These are phyloP conservation scores for Penicillium sumatraense DNA, from an alignment of 2,329 filamentous ascomycete species.

Conservation along the genomic window DNA sequence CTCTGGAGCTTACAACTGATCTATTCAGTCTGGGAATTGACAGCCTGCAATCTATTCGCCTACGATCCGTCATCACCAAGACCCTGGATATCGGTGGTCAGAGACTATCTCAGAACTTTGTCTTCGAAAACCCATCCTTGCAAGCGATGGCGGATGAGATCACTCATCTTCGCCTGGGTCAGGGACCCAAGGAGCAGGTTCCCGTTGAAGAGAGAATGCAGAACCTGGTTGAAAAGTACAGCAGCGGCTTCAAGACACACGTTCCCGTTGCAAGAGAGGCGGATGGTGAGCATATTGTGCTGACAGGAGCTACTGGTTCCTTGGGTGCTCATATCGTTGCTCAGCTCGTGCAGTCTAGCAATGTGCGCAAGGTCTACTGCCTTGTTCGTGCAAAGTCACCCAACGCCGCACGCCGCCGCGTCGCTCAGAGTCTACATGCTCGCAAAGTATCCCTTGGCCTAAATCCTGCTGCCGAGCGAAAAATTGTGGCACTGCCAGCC, in stretches of 20 bases:
- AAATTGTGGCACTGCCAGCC: slow-evolving; percentile 54
- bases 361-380: slow-evolving; percentile 58
- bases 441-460: slow-evolving; percentile 38
- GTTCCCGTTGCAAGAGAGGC: slow-evolving; percentile 23
- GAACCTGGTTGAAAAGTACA: slow-evolving; percentile 54
- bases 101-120: slow-evolving; percentile 24
- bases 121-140: slow-evolving; percentile 27
- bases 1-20: slow-evolving; percentile 19
- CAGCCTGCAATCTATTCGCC: slow-evolving; percentile 27
- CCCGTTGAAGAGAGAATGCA: slow-evolving; percentile 48
- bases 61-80: slow-evolving; percentile 21
- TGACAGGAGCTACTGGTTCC: slow-evolving; percentile 70
- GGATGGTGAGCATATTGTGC: slow-evolving; percentile 32
- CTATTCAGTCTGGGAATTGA: slow-evolving; percentile 29
- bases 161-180: slow-evolving; percentile 15
- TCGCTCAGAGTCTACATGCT: slow-evolving; percentile 49
- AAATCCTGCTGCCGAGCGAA: slow-evolving; percentile 29
- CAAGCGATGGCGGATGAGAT: slow-evolving; percentile 23
- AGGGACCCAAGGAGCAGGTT: slow-evolving; percentile 4
- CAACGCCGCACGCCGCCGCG: slow-evolving; percentile 49
- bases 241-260: slow-evolving; percentile 32
- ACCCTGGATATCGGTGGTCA: slow-evolving; percentile 17
- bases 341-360: slow-evolving; percentile 41
- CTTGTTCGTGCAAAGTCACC: slow-evolving; percentile 56
- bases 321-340: slow-evolving; percentile 64